Evolutionary conservation across 1,139 yeast species (phyloP).

Genomic region (Hanseniaspora gamundiae): DNA sequence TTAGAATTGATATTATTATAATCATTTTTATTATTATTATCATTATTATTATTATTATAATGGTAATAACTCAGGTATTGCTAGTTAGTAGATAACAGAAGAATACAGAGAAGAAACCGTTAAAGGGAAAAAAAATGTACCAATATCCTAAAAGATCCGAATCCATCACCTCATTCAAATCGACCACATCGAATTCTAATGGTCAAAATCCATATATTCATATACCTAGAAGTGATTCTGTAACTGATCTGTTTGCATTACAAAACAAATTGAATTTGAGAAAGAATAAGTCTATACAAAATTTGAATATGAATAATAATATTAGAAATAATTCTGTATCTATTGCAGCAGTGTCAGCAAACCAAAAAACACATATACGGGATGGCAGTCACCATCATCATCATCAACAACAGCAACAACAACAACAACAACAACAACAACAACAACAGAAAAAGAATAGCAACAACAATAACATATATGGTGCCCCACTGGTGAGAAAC

Average conservation of each 20-base stretch:
- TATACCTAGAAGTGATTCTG: neutral
- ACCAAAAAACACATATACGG: no score
- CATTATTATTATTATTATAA: no score
- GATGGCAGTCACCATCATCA: neutral
- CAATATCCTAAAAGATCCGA: neutral
- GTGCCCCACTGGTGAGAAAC: neutral
- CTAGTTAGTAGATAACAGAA: neutral
- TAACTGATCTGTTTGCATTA: neutral
- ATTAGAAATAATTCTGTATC: neutral
- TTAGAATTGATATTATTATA: no score
- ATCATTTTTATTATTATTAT: no score
- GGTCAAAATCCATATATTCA: neutral
- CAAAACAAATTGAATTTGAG: neutral
- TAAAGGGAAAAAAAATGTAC: neutral
- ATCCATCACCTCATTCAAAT: neutral
- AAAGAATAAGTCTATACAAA: neutral
- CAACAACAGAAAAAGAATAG: neutral
- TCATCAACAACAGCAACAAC: neutral
- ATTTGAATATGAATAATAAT: neutral
- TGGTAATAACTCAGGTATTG: no score
- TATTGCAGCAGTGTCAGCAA: neutral
- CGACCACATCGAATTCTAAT: neutral
- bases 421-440: neutral
- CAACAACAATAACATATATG: neutral
- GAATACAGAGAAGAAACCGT: neutral